Conservation (phyloP, 768 basidiomycete genomes). For the Kwoniella mangroviensis region DNA sequence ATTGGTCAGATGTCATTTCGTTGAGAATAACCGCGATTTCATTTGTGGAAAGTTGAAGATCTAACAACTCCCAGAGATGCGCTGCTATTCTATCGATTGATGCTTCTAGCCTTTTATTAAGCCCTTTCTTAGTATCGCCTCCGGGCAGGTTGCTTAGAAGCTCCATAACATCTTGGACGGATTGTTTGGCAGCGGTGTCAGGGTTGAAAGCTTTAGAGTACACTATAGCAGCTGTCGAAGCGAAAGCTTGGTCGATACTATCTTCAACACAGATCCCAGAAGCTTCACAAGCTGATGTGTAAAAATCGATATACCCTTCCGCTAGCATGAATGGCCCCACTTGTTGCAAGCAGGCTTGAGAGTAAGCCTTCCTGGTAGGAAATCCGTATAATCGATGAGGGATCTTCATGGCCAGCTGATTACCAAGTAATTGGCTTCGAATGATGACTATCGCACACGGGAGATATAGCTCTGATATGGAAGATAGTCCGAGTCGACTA, state of each 20-base stretch:
- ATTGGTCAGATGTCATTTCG: background rate
- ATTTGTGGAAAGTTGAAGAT: conserved; percentile 4
- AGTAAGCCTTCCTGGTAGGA: conserved; percentile 68
- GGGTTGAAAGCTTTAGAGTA: conserved; percentile 15
- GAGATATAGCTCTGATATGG: conserved; percentile 70
- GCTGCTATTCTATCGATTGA: conserved; percentile 17
- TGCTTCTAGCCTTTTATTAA: background rate
- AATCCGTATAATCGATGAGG: conserved; percentile 80
- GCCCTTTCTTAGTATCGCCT: background rate
- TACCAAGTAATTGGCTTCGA: conserved; percentile 60
- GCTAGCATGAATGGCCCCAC: conserved; percentile 71
- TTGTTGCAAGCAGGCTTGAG: conserved; percentile 68
- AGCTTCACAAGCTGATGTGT: conserved; percentile 67
- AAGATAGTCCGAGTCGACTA: conserved; percentile 68
- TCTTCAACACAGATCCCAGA: background rate
- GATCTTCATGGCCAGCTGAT: conserved; percentile 62
- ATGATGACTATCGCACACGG: conserved; percentile 76
- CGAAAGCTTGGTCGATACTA: conserved; percentile 15
- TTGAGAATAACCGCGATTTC: conserved; percentile 6
- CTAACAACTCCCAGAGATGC: conserved; percentile 19
- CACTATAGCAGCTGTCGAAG: conserved; percentile 21
- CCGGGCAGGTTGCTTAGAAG: background rate
- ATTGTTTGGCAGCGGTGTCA: background rate
- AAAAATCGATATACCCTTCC: conserved; percentile 54
- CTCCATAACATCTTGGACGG: background rate